Evolutionary conservation across 306 rosid species (phyloP), one percentile per base, ranked within the genome.

Genomic region (Gillenia trifoliata): DNA sequence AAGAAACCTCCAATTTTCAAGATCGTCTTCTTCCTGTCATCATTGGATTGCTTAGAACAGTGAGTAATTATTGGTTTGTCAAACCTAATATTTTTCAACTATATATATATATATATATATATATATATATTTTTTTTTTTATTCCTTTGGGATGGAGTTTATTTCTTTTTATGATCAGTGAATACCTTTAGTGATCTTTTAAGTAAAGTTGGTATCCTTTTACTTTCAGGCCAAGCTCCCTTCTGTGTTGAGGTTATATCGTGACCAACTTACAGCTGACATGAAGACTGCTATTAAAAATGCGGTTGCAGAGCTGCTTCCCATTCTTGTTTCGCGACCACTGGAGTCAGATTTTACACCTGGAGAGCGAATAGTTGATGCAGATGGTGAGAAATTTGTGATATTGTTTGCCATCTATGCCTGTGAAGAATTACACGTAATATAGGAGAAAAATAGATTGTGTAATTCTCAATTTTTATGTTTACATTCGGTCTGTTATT

Each of bases 41-140:
- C 47, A 87, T 95, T 85, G 99, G 99, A 83, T 83, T 95, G 91
- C 99, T 95, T 55, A 92, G 98, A 91, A 95, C 98, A 1, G 99
- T 95, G 86, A 92, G 99, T 89, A 71, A 36, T 36, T 40, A n/a
- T 25, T 6, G 33, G 55, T 64, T 34, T 64, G 28, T 64, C 15
- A 13, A 61, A 2, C 22, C 43, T 31, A 30, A 52, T 31, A 11
- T 1, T 30, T 50, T 54, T 10, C 25, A 68, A 28, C 50, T 11
- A 2, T 2, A 5, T 5, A 29, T 29, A 29, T 1, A 29, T 33
- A n/a, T n/a, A n/a, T n/a, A n/a, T 11, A 2, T 2, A 5, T 5
- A 29, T 29, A 29, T 1, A 29, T 33, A n/a, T 45, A 10, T 22
- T n/a, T 33, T 1, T 6, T 1, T 6, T 8, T 11, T 7, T n/a